A percentile compares a stretch with the other conserved stretches of the same genome.
Evolutionary conservation across 129 eudicot genomes (phyloP).

Genomic region (Gnaphalium uliginosum): DNA sequence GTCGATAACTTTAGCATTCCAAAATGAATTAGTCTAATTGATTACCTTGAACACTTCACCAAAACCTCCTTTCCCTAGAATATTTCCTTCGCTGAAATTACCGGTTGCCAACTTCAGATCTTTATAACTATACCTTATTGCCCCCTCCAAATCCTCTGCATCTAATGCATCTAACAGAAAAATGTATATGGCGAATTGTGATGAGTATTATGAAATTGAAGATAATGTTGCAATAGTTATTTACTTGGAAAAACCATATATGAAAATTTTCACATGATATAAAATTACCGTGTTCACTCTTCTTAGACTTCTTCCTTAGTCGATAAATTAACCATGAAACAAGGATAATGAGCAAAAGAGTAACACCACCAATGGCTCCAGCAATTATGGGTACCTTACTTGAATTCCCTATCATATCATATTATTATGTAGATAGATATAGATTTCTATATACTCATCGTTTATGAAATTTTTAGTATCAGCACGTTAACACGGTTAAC

Average conservation of each 20-base stretch:
- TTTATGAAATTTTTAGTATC: neutral
- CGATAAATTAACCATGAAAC: conserved; percentile 15
- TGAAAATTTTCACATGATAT: neutral
- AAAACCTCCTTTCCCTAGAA: conserved; percentile 57
- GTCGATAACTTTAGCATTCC: neutral
- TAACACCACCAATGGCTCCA: conserved; percentile 43
- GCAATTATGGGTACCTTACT: conserved; percentile 45
- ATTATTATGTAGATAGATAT: no score
- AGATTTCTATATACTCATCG: neutral
- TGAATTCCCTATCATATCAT: conserved; percentile 24
- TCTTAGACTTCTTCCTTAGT: conserved; percentile 28
- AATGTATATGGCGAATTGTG: neutral
- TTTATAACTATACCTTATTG: conserved; percentile 29
- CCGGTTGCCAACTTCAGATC: conserved; percentile 30
- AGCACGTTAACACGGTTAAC: neutral
- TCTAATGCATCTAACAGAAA: conserved; percentile 32
- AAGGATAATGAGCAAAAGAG: conserved; percentile 9
- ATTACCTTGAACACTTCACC: conserved; percentile 49
- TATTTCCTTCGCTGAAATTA: conserved; percentile 48
- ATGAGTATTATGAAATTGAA: conserved; percentile 13
- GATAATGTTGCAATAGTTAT: neutral
- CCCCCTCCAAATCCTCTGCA: conserved; percentile 45
- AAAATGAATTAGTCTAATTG: neutral
- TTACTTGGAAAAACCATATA: neutral
- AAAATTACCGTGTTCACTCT: conserved; percentile 39